These are phyloP conservation scores for Phalaenopsis aphrodite DNA, from an alignment of 106 monocot genomes.

Conservation along the genomic window DNA sequence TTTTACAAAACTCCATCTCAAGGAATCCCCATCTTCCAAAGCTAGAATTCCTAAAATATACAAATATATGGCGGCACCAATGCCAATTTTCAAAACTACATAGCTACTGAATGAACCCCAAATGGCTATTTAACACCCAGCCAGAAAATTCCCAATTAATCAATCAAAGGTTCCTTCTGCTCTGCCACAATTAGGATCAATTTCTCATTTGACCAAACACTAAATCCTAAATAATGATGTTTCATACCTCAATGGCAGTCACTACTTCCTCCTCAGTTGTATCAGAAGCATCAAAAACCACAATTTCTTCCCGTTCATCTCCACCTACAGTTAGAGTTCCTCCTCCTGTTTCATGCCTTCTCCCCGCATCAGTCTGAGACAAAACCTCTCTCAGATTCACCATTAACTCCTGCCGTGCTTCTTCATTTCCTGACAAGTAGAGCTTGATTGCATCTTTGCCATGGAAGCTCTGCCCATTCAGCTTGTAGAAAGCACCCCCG, in stretches of 20 bases:
- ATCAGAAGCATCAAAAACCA: conserved; percentile 17
- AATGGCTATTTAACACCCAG: background rate
- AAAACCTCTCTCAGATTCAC: conserved; percentile 49
- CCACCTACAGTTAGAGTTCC: conserved; percentile 16
- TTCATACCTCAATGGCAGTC: conserved; percentile 23
- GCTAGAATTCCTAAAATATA: background rate
- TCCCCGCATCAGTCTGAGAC: conserved; percentile 12
- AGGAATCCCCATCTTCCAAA: background rate
- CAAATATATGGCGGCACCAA: background rate
- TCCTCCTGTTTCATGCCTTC: conserved; percentile 1
- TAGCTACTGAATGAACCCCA: background rate
- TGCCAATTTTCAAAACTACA: background rate
- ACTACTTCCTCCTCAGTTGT: conserved; percentile 43
- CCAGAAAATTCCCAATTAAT: background rate
- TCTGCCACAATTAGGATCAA: background rate
- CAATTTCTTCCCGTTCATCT: conserved; percentile 22
- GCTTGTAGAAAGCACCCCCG: conserved; percentile 29
- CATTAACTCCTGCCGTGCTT: conserved; percentile 39
- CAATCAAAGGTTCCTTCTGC: background rate
- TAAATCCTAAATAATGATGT: background rate
- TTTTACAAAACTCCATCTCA: background rate
- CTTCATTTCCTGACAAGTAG: conserved; percentile 45
- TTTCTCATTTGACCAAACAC: background rate
- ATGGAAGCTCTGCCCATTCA: conserved; percentile 48
- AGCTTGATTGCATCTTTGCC: conserved; percentile 76